Evolutionary conservation across 208 protist genomes (phyloP).

Genomic region (Plasmodiophora brassicae): DNA sequence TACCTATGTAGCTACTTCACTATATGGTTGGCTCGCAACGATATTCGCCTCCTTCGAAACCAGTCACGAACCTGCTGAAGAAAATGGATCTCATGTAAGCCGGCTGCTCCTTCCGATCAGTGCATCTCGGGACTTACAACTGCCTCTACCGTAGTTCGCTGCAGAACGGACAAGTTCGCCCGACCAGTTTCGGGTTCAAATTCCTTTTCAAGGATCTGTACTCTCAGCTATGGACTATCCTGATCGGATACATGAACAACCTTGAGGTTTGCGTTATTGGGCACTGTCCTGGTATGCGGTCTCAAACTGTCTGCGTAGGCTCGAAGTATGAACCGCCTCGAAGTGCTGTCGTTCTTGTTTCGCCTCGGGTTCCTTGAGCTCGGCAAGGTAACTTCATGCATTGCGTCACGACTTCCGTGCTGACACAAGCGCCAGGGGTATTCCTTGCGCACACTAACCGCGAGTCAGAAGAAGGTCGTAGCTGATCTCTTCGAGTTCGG

Average conservation of each 20-base stretch:
- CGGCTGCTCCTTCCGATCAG: background rate
- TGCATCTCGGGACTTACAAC: background rate
- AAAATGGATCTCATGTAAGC: background rate
- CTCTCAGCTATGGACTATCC: constrained; percentile 11
- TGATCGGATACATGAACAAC: constrained; percentile 29
- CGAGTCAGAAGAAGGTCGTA: background rate
- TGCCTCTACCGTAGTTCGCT: background rate
- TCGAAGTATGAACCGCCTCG: background rate
- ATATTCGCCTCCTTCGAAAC: background rate
- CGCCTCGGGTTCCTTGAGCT: constrained; percentile 5
- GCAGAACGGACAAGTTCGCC: too few relatives aligned
- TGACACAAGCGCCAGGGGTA: too few relatives aligned
- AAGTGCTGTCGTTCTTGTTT: constrained; percentile 17
- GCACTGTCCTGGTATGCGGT: background rate
- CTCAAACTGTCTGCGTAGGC: background rate
- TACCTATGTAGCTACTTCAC: background rate
- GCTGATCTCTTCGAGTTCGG: constrained; percentile 8
- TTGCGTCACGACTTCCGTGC: too few relatives aligned
- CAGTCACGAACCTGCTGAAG: constrained; percentile 9
- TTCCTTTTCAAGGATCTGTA: constrained; percentile 29
- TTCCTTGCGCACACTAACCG: background rate
- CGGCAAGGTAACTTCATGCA: background rate
- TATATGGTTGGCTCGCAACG: background rate
- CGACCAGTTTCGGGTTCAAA: constrained; percentile 1
- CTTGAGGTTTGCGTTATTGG: background rate